Percentiles rank a stretch among this genome's conserved stretches.
These are phyloP conservation scores for Stachybotrys elegans DNA, from an alignment of 2,329 filamentous ascomycete genomes.

Conservation along the genomic window DNA sequence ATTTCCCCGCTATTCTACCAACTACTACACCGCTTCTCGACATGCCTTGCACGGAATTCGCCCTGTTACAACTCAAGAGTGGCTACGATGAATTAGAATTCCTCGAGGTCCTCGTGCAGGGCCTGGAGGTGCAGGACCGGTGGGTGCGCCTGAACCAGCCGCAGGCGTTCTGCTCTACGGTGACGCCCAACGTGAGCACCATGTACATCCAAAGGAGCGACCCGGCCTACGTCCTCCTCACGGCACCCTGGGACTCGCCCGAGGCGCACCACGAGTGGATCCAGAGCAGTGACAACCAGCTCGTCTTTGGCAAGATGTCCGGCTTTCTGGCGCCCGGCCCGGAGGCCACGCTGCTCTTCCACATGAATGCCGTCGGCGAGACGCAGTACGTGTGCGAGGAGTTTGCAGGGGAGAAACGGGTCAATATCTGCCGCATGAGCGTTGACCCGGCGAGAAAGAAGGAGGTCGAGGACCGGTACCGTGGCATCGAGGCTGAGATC, in stretches of 20 bases:
- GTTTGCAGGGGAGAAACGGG: conserved; percentile 15
- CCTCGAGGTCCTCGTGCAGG: conserved; percentile 23
- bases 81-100: conserved; percentile 25
- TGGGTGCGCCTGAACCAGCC: conserved; percentile 35
- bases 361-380: conserved; percentile 29
- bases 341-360: conserved; percentile 31
- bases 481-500: conserved; percentile 23
- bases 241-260: conserved; percentile 38
- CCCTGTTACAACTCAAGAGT: conserved; percentile 25
- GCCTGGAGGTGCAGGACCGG: conserved; percentile 30
- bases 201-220: conserved; percentile 30
- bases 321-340: conserved; percentile 26
- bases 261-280: conserved; percentile 39
- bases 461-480: conserved; percentile 28
- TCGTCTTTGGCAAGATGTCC: conserved; percentile 25
- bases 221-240: conserved; percentile 34
- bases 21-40: conserved; percentile 1
- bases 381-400: conserved; percentile 17
- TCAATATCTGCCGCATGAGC: conserved; percentile 31
- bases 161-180: conserved; percentile 19
- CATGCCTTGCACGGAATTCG: conserved; percentile 37
- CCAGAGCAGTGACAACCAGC: conserved; percentile 32
- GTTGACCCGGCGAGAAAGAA: conserved; percentile 24
- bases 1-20: no score
- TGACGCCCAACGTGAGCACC: conserved; percentile 27